These are phyloP conservation scores for Pseudogymnoascus sp. DNA, from an alignment of 2,329 filamentous ascomycete species.

Conservation along the genomic window DNA sequence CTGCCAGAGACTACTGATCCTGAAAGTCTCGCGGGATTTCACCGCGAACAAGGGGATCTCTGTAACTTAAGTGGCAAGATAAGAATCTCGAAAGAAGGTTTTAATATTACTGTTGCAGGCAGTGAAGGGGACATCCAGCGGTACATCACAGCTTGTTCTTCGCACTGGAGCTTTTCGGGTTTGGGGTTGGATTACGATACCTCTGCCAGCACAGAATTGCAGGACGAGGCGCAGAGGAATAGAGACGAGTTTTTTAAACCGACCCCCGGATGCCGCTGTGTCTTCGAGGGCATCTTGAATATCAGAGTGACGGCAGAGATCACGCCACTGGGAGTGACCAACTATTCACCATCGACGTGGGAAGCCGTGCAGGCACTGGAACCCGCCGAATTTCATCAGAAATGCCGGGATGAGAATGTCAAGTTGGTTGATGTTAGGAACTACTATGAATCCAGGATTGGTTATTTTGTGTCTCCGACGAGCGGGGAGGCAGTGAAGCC, in stretches of 20 bases:
- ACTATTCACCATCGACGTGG: slow-evolving; percentile 26
- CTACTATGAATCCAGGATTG: slow-evolving; percentile 29
- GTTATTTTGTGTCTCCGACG: slow-evolving; percentile 26
- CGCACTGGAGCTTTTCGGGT: slow-evolving; percentile 26
- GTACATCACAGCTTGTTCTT: slow-evolving; percentile 24
- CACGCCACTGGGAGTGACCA: slow-evolving; percentile 28
- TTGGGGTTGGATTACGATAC: slow-evolving; percentile 17
- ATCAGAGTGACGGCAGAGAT: slow-evolving; percentile 25
- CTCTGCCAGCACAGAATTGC: background rate
- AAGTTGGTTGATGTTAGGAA: slow-evolving; percentile 28
- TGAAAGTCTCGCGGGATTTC: slow-evolving; percentile 20
- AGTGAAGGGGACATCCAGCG: slow-evolving; percentile 17
- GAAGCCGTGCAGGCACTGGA: slow-evolving; percentile 21
- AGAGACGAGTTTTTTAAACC: slow-evolving; percentile 26
- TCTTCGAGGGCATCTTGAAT: slow-evolving; percentile 22
- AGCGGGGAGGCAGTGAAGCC: slow-evolving; percentile 25
- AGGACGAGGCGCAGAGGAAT: slow-evolving; percentile 2
- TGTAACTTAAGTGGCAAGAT: slow-evolving; percentile 25
- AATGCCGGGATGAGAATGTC: slow-evolving; percentile 17
- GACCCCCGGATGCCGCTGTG: slow-evolving; percentile 25
- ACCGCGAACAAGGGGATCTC: slow-evolving; percentile 17
- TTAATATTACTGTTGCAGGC: slow-evolving; percentile 29
- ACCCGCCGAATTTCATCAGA: slow-evolving; percentile 26
- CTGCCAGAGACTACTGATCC: slow-evolving; percentile 11
- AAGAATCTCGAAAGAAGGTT: slow-evolving; percentile 27